A percentile compares a stretch with the other conserved stretches of the same genome.
These are phyloP conservation scores for Edaphochlamys debaryana DNA, from an alignment of 139 green algal genomes.

Conservation along the genomic window DNA sequence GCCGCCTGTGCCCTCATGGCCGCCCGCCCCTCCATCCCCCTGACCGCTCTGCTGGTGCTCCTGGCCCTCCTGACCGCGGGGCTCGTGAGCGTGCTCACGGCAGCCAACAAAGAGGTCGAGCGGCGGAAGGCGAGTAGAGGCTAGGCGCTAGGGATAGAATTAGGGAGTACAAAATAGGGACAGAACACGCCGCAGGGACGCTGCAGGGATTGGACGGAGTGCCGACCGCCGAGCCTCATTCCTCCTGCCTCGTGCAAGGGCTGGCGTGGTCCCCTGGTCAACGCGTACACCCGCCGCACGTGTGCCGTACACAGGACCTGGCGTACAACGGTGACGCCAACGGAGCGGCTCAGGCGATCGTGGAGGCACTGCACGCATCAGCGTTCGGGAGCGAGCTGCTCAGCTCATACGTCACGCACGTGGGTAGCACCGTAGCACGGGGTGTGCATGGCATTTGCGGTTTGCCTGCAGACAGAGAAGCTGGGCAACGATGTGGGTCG, in stretches of 20 bases:
- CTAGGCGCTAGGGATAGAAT: too few relatives aligned
- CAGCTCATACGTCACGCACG: background rate
- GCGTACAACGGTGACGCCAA: background rate
- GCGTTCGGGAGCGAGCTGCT: conserved; percentile 16
- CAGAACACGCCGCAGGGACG: too few relatives aligned
- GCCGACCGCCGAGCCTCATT: too few relatives aligned
- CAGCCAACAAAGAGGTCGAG: background rate
- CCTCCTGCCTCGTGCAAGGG: too few relatives aligned
- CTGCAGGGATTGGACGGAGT: too few relatives aligned
- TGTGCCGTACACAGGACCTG: background rate
- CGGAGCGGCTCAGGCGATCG: background rate
- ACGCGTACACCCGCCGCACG: too few relatives aligned
- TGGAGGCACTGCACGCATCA: background rate
- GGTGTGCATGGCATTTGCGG: too few relatives aligned
- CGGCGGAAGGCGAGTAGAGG: background rate
- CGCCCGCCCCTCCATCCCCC: background rate
- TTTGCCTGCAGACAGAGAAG: too few relatives aligned
- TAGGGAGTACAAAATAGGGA: too few relatives aligned
- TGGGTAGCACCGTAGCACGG: too few relatives aligned
- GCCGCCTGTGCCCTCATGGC: background rate
- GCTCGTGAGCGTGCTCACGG: background rate
- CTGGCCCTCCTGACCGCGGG: background rate
- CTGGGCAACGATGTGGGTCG: too few relatives aligned
- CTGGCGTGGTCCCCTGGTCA: too few relatives aligned
- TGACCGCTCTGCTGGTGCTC: background rate